phyloP scores from a whole-genome alignment of 176 grass and related monocot species.

The Chloris gayana region DNA sequence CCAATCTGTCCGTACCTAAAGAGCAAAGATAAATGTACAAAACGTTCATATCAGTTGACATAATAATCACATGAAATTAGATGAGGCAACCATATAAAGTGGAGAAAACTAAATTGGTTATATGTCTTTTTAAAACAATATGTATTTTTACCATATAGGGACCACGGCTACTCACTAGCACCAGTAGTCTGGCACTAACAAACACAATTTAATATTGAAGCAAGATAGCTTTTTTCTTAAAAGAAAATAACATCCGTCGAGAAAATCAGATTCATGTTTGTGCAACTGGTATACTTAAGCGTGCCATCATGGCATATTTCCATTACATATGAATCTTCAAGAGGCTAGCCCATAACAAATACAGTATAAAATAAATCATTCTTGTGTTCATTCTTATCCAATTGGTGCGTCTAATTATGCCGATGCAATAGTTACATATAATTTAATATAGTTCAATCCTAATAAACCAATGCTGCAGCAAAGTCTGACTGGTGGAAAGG shows the following conservation, averaged over 20 bases:
- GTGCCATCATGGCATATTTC: background rate
- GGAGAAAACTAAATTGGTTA: background rate
- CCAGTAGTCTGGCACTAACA: background rate
- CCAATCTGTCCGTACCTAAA: slow-evolving; percentile 76
- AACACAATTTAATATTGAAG: background rate
- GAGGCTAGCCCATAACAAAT: too few species aligned
- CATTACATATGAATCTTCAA: background rate
- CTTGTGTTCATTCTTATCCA: background rate
- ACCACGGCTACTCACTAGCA: background rate
- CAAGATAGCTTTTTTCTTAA: background rate
- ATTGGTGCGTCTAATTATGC: background rate
- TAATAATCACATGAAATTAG: background rate
- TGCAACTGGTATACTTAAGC: background rate
- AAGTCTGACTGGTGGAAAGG: background rate
- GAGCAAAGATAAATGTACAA: slow-evolving; percentile 3
- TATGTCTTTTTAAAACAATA: background rate
- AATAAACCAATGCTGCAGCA: too few species aligned
- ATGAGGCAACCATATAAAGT: background rate
- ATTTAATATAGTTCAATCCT: too few species aligned
- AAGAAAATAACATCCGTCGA: background rate
- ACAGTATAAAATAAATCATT: too few species aligned
- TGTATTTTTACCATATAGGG: background rate
- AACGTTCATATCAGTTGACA: background rate
- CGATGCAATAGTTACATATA: background rate
- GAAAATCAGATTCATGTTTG: background rate